A percentile compares a stretch with the other conserved stretches of the same genome.
Evolutionary conservation across 495 filamentous ascomycete species (phyloP).

Genomic region (Penicillium simplicissimum): DNA sequence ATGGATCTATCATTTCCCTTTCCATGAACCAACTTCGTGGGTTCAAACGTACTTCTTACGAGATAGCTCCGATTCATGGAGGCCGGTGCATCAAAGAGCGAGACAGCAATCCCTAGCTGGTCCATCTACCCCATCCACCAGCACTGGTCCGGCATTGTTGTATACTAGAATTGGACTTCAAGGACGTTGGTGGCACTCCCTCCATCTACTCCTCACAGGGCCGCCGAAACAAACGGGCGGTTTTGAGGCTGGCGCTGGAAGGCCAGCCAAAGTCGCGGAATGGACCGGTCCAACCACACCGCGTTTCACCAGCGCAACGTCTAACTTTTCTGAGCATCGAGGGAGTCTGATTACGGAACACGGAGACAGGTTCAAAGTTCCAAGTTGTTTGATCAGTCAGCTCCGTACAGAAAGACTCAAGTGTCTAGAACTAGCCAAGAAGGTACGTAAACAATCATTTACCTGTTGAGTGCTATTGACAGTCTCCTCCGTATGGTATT

Average conservation of each 20-base stretch:
- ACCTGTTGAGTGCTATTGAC: too few species aligned
- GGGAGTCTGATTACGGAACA: not conserved
- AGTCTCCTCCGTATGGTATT: too few species aligned
- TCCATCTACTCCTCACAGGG: not conserved
- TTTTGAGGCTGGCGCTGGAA: not conserved
- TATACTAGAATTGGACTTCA: not conserved
- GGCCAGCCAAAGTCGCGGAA: not conserved
- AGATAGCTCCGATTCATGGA: not conserved
- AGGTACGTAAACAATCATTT: not conserved
- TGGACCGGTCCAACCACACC: slow-evolving; percentile 1
- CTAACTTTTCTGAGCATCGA: not conserved
- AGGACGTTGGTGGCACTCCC: not conserved
- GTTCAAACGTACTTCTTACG: not conserved
- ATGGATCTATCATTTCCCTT: not conserved
- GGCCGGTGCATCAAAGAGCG: not conserved
- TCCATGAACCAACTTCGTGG: not conserved
- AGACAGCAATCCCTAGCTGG: not conserved
- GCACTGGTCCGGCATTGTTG: not conserved
- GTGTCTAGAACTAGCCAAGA: not conserved
- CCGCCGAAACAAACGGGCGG: not conserved
- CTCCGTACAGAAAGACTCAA: not conserved
- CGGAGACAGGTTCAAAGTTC: not conserved
- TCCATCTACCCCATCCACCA: not conserved
- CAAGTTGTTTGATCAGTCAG: not conserved
- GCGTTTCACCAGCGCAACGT: not conserved